These are phyloP conservation scores for Trichoderma sp. DNA, from an alignment of 2,329 filamentous ascomycete genomes.

Conservation along the genomic window DNA sequence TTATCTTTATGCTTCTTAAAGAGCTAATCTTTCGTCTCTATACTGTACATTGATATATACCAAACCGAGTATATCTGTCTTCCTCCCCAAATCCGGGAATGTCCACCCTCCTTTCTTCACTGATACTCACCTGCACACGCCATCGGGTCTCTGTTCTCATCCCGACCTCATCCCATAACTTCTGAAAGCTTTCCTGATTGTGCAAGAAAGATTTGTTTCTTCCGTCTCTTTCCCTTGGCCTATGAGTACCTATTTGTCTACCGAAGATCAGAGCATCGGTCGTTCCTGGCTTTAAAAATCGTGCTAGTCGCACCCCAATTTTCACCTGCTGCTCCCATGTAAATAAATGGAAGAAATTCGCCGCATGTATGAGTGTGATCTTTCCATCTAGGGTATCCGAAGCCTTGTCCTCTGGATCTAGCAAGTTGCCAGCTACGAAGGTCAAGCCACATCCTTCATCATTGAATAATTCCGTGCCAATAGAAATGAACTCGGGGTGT, in stretches of 20 bases:
- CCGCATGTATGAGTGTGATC: not conserved
- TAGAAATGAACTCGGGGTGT: not conserved
- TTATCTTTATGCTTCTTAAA: not conserved
- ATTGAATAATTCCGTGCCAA: not conserved
- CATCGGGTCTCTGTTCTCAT: not conserved
- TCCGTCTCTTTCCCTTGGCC: not conserved
- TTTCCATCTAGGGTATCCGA: not conserved
- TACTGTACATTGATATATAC: not conserved
- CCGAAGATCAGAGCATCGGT: not conserved
- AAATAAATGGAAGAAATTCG: slow-evolving; percentile 9
- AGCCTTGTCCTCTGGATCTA: not conserved
- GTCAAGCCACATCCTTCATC: not conserved
- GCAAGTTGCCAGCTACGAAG: not conserved
- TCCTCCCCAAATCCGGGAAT: not conserved
- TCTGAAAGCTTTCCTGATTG: not conserved
- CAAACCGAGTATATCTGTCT: not conserved
- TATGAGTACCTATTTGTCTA: not conserved
- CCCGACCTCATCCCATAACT: not conserved
- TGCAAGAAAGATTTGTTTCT: not conserved
- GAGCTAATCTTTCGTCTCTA: not conserved
- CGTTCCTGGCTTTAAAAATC: not conserved
- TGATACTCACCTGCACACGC: not conserved
- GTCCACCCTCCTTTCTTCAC: not conserved
- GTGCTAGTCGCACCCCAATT: not conserved
- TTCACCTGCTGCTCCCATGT: slow-evolving; percentile 1